These are phyloP conservation scores for Oxalis stricta DNA, from an alignment of 441 rosid genomes.

Conservation along the genomic window DNA sequence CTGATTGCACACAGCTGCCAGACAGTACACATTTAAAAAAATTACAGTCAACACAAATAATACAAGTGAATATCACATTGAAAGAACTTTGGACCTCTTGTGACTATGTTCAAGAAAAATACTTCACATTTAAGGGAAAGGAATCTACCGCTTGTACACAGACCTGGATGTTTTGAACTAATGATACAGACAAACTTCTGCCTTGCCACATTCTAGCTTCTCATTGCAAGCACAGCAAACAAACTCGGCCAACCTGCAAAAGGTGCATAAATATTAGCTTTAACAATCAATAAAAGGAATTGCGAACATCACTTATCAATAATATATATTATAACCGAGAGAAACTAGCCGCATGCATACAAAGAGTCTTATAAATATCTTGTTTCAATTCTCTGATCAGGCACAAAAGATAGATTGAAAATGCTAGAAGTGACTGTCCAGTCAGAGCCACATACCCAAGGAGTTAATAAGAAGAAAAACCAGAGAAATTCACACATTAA, in stretches of 20 bases:
- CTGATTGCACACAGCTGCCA: too few species aligned
- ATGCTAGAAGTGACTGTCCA: too few species aligned
- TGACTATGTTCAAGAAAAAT: not conserved
- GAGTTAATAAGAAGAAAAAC: not conserved
- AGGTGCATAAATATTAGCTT: not conserved
- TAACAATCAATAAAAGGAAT: not conserved
- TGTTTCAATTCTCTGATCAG: too few species aligned
- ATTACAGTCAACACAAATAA: slow-evolving; percentile 8
- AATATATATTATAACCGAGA: too few species aligned
- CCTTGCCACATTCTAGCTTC: slow-evolving; percentile 41
- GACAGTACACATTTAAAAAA: too few species aligned
- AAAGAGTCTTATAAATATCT: too few species aligned
- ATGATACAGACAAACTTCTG: slow-evolving; percentile 51
- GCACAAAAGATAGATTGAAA: too few species aligned
- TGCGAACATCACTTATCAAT: slow-evolving; percentile 1
- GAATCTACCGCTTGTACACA: slow-evolving; percentile 41
- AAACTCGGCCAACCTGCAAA: slow-evolving; percentile 65
- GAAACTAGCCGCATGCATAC: too few species aligned
- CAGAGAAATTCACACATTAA: too few species aligned
- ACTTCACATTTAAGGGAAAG: slow-evolving; percentile 9
- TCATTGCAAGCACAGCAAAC: slow-evolving; percentile 55
- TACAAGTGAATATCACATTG: not conserved
- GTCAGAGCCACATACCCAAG: not conserved
- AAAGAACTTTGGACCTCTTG: not conserved
- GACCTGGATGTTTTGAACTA: slow-evolving; percentile 41